These are phyloP conservation scores for Neostapfia colusana DNA, from an alignment of 176 grass and related monocot genomes.

Conservation along the genomic window DNA sequence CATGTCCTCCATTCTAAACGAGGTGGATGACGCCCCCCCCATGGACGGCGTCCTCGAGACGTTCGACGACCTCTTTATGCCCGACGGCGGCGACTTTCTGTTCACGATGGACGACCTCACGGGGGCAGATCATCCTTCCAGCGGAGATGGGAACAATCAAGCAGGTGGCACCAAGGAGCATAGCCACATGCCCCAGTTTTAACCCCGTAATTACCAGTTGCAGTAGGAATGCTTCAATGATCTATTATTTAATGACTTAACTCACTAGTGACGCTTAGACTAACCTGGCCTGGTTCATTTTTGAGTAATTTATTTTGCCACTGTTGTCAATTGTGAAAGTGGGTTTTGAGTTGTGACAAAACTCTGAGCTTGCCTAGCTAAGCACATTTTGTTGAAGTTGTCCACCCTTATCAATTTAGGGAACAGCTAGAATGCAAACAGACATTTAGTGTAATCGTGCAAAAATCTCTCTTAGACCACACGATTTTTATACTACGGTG, in stretches of 20 bases:
- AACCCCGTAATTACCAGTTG: not conserved
- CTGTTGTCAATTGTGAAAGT: not conserved
- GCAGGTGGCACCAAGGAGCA: no score
- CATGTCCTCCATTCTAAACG: no score
- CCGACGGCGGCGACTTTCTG: not conserved
- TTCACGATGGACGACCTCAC: not conserved
- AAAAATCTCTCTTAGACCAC: no score
- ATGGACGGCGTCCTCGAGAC: no score
- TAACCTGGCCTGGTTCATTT: not conserved
- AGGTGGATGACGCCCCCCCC: not conserved
- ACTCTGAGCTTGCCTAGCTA: not conserved
- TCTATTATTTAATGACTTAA: no score
- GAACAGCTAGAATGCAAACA: no score
- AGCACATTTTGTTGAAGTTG: no score
- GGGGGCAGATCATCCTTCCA: not conserved
- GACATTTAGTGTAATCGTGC: no score
- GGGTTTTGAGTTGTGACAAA: not conserved
- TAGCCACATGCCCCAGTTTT: not conserved
- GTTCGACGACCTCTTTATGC: not conserved
- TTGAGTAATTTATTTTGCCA: not conserved
- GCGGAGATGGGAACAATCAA: not conserved
- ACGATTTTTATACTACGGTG: no score
- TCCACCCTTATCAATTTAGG: no score
- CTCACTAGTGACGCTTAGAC: not conserved
- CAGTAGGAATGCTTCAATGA: no score